A percentile compares a stretch with the other conserved stretches of the same genome.
These are phyloP conservation scores for Alternaria sp. DNA, from an alignment of 2,329 filamentous ascomycete species.

Conservation along the genomic window DNA sequence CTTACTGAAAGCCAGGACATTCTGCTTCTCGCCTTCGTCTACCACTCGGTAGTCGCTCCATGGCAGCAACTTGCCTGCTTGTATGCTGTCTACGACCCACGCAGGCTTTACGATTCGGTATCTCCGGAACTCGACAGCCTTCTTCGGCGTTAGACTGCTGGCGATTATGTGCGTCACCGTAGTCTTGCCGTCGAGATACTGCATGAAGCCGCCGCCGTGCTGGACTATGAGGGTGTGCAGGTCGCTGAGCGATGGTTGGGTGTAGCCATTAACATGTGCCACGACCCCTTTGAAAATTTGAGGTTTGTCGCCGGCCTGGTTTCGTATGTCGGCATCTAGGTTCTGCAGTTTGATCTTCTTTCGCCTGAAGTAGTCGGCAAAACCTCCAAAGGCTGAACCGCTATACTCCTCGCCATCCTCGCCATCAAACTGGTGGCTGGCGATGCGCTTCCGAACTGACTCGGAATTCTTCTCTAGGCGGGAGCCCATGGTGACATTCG, in stretches of 20 bases:
- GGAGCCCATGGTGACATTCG: conserved; percentile 63
- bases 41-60: conserved; percentile 88
- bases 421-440: conserved; percentile 75
- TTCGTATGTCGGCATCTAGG: conserved; percentile 81
- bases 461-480: conserved; percentile 67
- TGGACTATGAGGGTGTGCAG: conserved; percentile 87
- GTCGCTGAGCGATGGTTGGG: conserved; percentile 89
- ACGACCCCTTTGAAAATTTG: conserved; percentile 91
- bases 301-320: conserved; percentile 73
- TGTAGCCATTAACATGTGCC: conserved; percentile 93
- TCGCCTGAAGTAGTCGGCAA: conserved; percentile 88
- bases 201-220: conserved; percentile 92
- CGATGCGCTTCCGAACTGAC: conserved; percentile 69
- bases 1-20: conserved; percentile 70
- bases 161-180: conserved; percentile 96
- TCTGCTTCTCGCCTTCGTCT: conserved; percentile 84
- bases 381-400: conserved; percentile 85
- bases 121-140: conserved; percentile 82
- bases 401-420: conserved; percentile 93
- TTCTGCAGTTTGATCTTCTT: conserved; percentile 99
- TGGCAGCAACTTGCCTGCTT: conserved; percentile 79
- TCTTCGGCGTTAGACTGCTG: conserved; percentile 88
- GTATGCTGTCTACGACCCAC: conserved; percentile 91
- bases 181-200: conserved; percentile 95
- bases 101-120: conserved; percentile 94